Evolutionary conservation across 495 filamentous ascomycete species (phyloP).

Genomic region (Aspergillus leporis): DNA sequence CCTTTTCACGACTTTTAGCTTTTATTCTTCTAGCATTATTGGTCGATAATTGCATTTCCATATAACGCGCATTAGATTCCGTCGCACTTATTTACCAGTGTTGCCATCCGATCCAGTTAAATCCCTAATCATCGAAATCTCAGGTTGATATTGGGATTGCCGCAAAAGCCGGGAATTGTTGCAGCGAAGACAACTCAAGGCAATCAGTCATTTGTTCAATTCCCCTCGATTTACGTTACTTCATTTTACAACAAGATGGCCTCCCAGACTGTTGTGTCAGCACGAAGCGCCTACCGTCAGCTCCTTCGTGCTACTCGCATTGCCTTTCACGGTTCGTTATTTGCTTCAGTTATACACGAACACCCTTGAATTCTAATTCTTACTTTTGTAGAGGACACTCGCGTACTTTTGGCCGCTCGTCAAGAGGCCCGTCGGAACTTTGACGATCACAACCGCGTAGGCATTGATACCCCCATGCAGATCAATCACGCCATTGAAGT

Average conservation of each 20-base stretch:
- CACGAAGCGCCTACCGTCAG: conserved; percentile 77
- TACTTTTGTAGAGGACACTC: conserved; percentile 59
- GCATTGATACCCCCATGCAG: conserved; percentile 50
- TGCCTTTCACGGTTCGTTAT: conserved; percentile 73
- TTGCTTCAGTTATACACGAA: not conserved
- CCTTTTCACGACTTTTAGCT: not conserved
- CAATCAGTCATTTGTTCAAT: not conserved
- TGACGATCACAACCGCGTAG: conserved; percentile 58
- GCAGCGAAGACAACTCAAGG: not conserved
- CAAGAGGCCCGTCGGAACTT: conserved; percentile 70
- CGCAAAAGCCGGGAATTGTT: not conserved
- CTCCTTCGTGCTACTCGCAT: conserved; percentile 79
- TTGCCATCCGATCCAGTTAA: not conserved
- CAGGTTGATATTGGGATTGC: not conserved
- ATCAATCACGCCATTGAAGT: conserved; percentile 82
- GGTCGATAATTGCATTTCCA: not conserved
- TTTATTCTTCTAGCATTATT: not conserved
- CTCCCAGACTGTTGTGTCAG: conserved; percentile 50
- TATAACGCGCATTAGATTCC: not conserved
- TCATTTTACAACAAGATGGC: conserved; percentile 18
- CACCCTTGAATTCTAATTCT: conserved; percentile 2
- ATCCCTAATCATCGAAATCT: not conserved
- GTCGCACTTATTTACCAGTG: not conserved
- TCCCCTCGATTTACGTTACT: not conserved
- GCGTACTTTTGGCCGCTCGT: conserved; percentile 67